A percentile compares a stretch with the other conserved stretches of the same genome.
phyloP scores from a whole-genome alignment of 495 filamentous ascomycete genomes.

The Aspergillus ostianus region DNA sequence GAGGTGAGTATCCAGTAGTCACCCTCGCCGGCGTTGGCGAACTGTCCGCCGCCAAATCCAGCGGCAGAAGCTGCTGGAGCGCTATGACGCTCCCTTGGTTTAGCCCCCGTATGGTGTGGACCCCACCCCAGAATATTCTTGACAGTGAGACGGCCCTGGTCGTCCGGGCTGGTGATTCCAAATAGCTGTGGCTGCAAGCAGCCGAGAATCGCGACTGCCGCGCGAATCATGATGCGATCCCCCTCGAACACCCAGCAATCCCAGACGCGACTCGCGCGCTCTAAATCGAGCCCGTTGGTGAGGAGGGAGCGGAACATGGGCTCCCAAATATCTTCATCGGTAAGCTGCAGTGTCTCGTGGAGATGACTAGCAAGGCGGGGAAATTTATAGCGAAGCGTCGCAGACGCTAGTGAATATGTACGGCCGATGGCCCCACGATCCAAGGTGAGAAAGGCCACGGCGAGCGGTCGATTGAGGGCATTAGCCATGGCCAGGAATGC shows the following conservation, averaged over 20 bases:
- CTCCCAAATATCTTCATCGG: slow-evolving; percentile 51
- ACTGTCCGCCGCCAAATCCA: slow-evolving; percentile 42
- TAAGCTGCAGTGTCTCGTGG: slow-evolving; percentile 42
- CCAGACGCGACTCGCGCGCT: slow-evolving; percentile 78
- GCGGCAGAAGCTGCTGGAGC: slow-evolving; percentile 33
- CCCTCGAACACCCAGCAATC: slow-evolving; percentile 95
- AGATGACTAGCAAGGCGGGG: slow-evolving; percentile 70
- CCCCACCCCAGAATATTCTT: slow-evolving; percentile 55
- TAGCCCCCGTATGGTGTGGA: slow-evolving; percentile 35
- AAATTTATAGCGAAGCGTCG: slow-evolving; percentile 70
- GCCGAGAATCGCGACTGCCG: slow-evolving; percentile 69
- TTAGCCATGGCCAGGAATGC: slow-evolving; percentile 88
- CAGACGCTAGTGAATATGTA: slow-evolving; percentile 68
- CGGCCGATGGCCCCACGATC: slow-evolving; percentile 71
- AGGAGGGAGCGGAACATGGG: slow-evolving; percentile 60
- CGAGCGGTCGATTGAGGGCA: slow-evolving; percentile 81
- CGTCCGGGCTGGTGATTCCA: slow-evolving; percentile 49
- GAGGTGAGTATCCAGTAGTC: slow-evolving; percentile 45
- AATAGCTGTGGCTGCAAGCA: slow-evolving; percentile 62
- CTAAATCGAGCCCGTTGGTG: slow-evolving; percentile 59
- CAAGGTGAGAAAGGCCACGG: slow-evolving; percentile 79
- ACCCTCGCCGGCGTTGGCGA: slow-evolving; percentile 37
- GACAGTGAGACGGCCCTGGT: slow-evolving; percentile 34
- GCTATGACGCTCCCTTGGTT: slow-evolving; percentile 41
- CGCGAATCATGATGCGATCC: slow-evolving; percentile 74